A percentile compares a stretch with the other conserved stretches of the same genome.
Conservation (phyloP, 2,329 filamentous ascomycete genomes). For the Trichoderma sp. region DNA sequence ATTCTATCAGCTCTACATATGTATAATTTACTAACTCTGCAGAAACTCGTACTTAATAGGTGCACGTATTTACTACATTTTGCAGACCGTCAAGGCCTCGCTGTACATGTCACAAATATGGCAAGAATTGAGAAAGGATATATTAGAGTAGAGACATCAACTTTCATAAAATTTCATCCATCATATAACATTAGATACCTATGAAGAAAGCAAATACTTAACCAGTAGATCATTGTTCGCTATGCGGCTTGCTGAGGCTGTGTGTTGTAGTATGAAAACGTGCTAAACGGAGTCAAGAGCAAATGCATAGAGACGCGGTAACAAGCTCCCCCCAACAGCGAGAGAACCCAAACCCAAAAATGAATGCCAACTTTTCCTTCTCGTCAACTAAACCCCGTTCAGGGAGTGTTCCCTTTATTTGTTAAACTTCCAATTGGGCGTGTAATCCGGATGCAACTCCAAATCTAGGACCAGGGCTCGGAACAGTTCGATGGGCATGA, state of each 20-base stretch:
- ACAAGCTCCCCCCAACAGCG: background rate
- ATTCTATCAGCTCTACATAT: background rate
- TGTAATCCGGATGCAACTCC: conserved; percentile 42
- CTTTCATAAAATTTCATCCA: conserved; percentile 16
- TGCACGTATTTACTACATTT: background rate
- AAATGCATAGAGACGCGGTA: background rate
- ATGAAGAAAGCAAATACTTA: background rate
- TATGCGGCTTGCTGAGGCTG: conserved; percentile 5
- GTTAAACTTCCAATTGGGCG: conserved; percentile 52
- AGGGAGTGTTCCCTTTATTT: conserved; percentile 9
- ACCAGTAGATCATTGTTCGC: conserved; percentile 4
- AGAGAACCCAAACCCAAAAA: background rate
- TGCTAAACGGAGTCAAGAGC: conserved; percentile 10
- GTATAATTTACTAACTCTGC: too few species aligned
- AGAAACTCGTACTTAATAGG: too few species aligned
- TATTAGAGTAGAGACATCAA: background rate
- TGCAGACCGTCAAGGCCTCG: background rate
- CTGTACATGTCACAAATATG: background rate
- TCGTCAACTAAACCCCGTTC: background rate
- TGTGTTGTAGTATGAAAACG: background rate
- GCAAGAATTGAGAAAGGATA: background rate
- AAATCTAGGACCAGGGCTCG: conserved; percentile 45
- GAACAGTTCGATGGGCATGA: conserved; percentile 54
- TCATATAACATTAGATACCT: background rate
- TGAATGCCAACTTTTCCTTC: conserved; percentile 4